phyloP scores from a whole-genome alignment of 78 protist species.

The Diacronema lutheri region DNA sequence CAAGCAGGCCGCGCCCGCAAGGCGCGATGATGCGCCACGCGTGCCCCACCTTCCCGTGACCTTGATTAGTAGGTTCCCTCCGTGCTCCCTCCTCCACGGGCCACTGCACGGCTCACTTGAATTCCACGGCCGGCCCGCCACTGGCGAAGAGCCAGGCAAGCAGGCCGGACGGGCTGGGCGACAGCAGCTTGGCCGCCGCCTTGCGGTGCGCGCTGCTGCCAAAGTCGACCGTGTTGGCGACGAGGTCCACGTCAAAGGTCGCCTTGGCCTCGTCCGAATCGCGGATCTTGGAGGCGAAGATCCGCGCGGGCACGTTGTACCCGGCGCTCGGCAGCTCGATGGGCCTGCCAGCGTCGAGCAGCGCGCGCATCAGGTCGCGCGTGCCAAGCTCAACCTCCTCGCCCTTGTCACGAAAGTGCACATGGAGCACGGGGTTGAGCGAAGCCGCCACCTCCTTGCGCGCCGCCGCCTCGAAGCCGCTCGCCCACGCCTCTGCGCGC shows the following conservation, averaged over 20 bases:
- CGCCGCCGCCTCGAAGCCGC: too few species aligned
- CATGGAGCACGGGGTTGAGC: neutral
- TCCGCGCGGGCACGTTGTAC: neutral
- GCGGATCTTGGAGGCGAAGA: neutral
- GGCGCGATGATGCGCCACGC: too few species aligned
- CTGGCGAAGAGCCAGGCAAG: too few species aligned
- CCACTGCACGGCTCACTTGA: too few species aligned
- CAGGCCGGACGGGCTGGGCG: too few species aligned
- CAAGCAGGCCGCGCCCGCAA: too few species aligned
- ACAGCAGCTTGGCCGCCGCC: too few species aligned
- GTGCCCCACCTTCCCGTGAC: too few species aligned
- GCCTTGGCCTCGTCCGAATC: neutral
- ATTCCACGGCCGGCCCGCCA: too few species aligned
- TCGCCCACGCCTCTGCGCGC: constrained; percentile 4
- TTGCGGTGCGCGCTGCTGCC: neutral
- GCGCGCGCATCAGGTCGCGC: neutral
- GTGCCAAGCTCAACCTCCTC: neutral
- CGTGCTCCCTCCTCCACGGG: too few species aligned
- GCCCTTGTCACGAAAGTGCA: neutral
- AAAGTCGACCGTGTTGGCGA: neutral
- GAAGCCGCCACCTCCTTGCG: neutral
- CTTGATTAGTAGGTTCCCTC: too few species aligned
- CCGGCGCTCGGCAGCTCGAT: neutral
- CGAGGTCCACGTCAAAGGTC: neutral
- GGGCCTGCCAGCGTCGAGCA: constrained; percentile 1